Base-by-base conservation (phyloP, 495 filamentous ascomycete species). In the Amniculicola lignicola region DNA sequence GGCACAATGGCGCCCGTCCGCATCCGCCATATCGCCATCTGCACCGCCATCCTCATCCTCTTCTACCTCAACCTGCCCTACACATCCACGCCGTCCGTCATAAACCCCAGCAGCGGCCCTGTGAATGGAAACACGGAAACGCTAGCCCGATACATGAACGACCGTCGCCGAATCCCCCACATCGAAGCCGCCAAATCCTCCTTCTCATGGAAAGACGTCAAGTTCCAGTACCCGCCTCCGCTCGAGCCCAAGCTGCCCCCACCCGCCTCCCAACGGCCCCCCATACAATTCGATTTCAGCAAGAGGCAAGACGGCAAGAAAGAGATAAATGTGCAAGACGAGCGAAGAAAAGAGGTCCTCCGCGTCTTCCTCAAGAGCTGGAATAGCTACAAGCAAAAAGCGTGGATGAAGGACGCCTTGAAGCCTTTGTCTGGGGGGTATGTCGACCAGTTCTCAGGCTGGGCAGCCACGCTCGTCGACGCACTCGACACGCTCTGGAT, bases 401-500 rank as follows among this genome's bases (percentile, higher is more conserved):
- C 70, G 5, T 72, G 70, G 70, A 52, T 67, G 53, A 54, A 66
- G 31, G 70, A 72, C 39, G 70, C 69, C 50, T 51, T 72, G 18
- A 55, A 59, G n/a, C 70, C 70, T 0, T 29, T 72, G 3, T 61
- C 63, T 9, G 69, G 64, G 19, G 61, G 66, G 2, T 35, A 31
- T 33, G 59, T 68, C 21, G 71, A 79, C 54, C 71, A 73, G 3
- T 85, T 85, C 70, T 80, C 77, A 41, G 83, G 83, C 6, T 87
- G 79, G 81, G 79, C 75, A 24, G 82, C 78, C 6, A 81, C 75
- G 1, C 68, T 80, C 46, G 78, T 86, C 14, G 83, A 86, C 65
- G 72, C 74, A 12, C 68, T 86, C 18, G 83, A 86, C 69, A 80
- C 79, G 2, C 70, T 86, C 2, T 74, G 81, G 67, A 82, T 86